Evolutionary conservation across 257 asterid genomes (phyloP).

Genomic region (Solanum habrochaites): DNA sequence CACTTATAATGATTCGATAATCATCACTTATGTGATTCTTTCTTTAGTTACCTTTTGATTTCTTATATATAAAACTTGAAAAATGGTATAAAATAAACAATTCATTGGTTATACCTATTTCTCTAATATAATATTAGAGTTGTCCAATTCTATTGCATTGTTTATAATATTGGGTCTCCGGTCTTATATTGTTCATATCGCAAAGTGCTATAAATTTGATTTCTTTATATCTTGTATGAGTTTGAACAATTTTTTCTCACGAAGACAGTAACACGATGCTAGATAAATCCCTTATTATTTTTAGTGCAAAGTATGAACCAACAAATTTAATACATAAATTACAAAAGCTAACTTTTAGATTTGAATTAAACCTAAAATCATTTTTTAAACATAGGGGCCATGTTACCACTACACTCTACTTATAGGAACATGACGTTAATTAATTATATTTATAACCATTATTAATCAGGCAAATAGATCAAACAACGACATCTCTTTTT

Average conservation of each 20-base stretch:
- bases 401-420: not conserved
- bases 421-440: not conserved
- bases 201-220: not conserved
- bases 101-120: not conserved
- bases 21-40: no score
- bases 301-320: not conserved
- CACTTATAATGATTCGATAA: not conserved
- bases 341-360: not conserved
- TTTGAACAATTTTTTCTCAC: not conserved
- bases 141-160: not conserved
- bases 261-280: not conserved
- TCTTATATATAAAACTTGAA: no score
- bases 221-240: not conserved
- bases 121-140: not conserved
- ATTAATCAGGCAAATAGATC: not conserved
- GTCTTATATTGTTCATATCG: not conserved
- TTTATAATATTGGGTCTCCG: not conserved
- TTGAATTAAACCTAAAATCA: not conserved
- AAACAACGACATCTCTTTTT: not conserved
- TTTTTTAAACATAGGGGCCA: not conserved
- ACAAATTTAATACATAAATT: not conserved
- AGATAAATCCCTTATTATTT: not conserved
- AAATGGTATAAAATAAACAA: no score
- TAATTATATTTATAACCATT: not conserved
- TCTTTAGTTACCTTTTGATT: no score